Evolutionary conservation across 805 yeast species (phyloP), one percentile per base, ranked within the genome.

Genomic region (Priceomyces fermenticarens): DNA sequence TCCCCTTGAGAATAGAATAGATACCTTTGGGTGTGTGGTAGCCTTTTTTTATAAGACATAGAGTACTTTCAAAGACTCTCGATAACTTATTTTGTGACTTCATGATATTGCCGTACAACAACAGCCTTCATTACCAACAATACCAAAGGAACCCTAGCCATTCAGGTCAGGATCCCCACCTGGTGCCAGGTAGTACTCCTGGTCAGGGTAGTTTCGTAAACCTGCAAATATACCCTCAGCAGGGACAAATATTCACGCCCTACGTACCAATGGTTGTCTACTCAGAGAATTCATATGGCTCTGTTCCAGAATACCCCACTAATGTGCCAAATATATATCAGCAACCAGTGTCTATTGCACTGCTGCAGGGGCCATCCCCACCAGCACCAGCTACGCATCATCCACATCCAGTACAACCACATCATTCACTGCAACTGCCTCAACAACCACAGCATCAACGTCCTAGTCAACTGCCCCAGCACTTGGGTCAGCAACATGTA

Each of bases 31-130:
- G 25, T 20, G 25, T 4, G 25, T 20, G 25, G 8, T 20, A 20
- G 25, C 25, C 8, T 4, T 8, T 8, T 20, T 20, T 20, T 20
- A 8, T 8, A 8, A 20, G 4, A 20, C 4, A 5, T 20, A 20
- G 25, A 20, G 25, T 20, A 20, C 8, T 20, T 20, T 20, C 25
- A 20, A 20, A 8, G 25, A 20, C 25, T 20, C 8, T 20, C 25
- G 25, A 20, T 20, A 20, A 5, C 8, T 5, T 5, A 20, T 20
- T 20, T 20, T 20, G 8, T 4, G 25, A 20, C 25, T 20, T 35
- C 26, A 42, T 42, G 45, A 42, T 36, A 28, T 16, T 42, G 15
- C 42, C 39, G 15, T 31, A 23, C 46, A 36, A 31, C 26, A 42
- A 40, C 10, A 25, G 6, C n/a, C 25, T 23, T 31, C 29, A 31